Base-by-base conservation (phyloP, 352 stramenopile species). In the Phytopythium mirpurense region DNA sequence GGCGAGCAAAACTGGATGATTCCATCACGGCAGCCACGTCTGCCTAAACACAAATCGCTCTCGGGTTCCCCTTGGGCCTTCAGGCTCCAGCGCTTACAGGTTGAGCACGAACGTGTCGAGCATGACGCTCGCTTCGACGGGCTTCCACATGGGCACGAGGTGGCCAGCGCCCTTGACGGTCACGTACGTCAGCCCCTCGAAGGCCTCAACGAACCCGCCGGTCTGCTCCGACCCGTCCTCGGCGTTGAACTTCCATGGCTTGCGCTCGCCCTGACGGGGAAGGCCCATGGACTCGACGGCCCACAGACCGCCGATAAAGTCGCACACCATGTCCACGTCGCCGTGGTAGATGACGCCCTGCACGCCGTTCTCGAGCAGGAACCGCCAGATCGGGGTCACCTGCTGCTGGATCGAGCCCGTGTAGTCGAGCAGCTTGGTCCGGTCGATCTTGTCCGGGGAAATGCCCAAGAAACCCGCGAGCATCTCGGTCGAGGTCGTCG, bases 161-260 rank as follows among this genome's bases (percentile, higher is more conserved):
- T 97, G 89, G 16, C 93, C 93, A 1, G 86, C 85, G 14, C 88
- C 90, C 50, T 94, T 90, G 54, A 98, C 91, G 0, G 90, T 98
- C 45, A 97, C 54, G 63, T 94, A 98, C 24, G 64, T 78, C 16
- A 97, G 55, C n/a, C 69, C 74, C 27, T 91, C 59, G 58, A 94
- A 97, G 31, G 67, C 72, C 29, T 93, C 78, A 6, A 93, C 65
- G 47, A 96, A 91, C 8, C 90, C 90, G 12, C 70, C 90, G 15
- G 88, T 89, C 68, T 97, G 89, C 31, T 71, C 61, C 21, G 40
- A 64, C 37, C 70, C 60, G 34, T 67, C 65, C 23, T 65, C 49
- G 12, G 56, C 51, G 1, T 57, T 57, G 3, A 71, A 69, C 51
- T 52, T 62, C 80, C 80, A 91, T 7, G 68, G 29, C 15, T 56